Conservation (phyloP, 805 yeast species). For the Metschnikowia sp. region DNA sequence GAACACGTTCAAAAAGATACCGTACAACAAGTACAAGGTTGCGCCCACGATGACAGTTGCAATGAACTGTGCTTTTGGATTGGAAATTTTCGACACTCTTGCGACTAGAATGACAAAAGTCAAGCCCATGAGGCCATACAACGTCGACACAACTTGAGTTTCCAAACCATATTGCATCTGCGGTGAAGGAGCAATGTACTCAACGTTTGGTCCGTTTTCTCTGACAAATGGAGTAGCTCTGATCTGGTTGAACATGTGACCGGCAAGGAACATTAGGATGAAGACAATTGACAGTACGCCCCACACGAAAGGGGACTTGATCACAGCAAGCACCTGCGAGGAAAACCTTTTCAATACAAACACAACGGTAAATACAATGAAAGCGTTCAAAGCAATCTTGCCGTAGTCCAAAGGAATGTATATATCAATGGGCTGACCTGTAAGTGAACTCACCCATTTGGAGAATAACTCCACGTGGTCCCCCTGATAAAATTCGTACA, state of each 20-base stretch:
- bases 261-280: conserved; percentile 72
- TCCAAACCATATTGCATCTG: conserved; percentile 78
- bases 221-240: conserved; percentile 53
- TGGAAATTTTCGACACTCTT: conserved; percentile 48
- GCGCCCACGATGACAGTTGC: conserved; percentile 45
- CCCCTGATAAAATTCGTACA: conserved; percentile 47
- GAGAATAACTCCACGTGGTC: conserved; percentile 38
- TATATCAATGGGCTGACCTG: conserved; percentile 34
- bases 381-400: conserved; percentile 33
- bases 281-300: conserved; percentile 59
- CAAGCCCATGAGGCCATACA: conserved; percentile 68
- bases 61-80: conserved; percentile 45
- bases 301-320: conserved; percentile 65
- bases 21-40: conserved; percentile 54
- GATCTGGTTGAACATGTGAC: conserved; percentile 91
- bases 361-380: conserved; percentile 30
- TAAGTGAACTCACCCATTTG: conserved; percentile 32
- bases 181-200: conserved; percentile 11
- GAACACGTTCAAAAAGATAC: conserved; percentile 64
- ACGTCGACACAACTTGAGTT: conserved; percentile 76
- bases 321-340: conserved; percentile 33
- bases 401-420: conserved; percentile 43
- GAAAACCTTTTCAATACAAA: conserved; percentile 26
- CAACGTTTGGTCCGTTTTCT: conserved; percentile 8
- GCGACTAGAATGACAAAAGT: conserved; percentile 55